phyloP scores from a whole-genome alignment of 2,329 filamentous ascomycete species.

The Alternaria longipes region DNA sequence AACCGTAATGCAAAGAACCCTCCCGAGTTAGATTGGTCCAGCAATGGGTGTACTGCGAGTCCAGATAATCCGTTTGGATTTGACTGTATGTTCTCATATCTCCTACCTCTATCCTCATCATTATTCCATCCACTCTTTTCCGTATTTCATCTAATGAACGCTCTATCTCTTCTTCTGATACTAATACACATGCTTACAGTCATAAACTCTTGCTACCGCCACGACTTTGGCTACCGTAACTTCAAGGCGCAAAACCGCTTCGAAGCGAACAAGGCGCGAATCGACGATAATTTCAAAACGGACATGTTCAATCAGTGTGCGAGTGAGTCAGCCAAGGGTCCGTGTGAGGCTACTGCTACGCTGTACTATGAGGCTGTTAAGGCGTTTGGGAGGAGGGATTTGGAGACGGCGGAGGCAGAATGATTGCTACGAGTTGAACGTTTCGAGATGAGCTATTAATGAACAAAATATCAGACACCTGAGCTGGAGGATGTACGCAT shows the following conservation, averaged over 20 bases:
- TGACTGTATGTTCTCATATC: conserved; percentile 26
- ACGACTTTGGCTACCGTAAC: conserved; percentile 66
- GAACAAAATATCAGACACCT: not conserved
- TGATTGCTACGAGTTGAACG: not conserved
- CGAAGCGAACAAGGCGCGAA: conserved; percentile 32
- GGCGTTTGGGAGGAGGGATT: not conserved
- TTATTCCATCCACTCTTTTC: too few species aligned
- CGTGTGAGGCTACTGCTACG: conserved; percentile 39
- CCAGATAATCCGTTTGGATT: conserved; percentile 48
- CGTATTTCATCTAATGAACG: not conserved
- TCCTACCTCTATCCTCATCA: not conserved
- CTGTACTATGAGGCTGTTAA: conserved; percentile 47
- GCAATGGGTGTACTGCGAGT: conserved; percentile 49
- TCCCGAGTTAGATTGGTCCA: conserved; percentile 43
- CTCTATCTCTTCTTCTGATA: not conserved
- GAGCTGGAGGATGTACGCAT: not conserved
- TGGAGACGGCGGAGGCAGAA: not conserved
- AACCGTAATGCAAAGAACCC: conserved; percentile 53
- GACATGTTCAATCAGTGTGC: conserved; percentile 48
- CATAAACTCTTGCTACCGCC: conserved; percentile 53
- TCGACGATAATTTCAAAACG: conserved; percentile 62
- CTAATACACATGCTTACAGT: conserved; percentile 19
- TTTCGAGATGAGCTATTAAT: not conserved
- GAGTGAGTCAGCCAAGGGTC: conserved; percentile 20
- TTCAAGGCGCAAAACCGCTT: conserved; percentile 62